phyloP scores from a whole-genome alignment of 2,329 filamentous ascomycete species.

The Cladosporium sp. region DNA sequence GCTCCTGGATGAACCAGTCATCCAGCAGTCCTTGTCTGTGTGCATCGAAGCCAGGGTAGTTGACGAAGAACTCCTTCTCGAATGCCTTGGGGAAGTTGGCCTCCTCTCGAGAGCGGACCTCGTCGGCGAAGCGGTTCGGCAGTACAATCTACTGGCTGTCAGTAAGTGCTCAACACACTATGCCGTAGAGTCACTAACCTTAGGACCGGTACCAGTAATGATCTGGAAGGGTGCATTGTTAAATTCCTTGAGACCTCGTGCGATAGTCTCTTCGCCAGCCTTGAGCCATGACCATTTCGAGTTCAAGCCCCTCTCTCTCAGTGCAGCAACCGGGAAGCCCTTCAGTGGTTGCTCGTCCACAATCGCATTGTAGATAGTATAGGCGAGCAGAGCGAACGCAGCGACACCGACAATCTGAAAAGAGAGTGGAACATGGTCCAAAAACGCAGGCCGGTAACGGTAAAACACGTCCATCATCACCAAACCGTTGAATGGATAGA shows the following conservation, averaged over 20 bases:
- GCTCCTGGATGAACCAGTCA: slow-evolving; percentile 19
- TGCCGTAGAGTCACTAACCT: background rate
- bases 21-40: slow-evolving; percentile 13
- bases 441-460: background rate
- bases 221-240: slow-evolving; percentile 16
- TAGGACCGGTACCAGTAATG: slow-evolving; percentile 16
- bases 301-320: slow-evolving; percentile 4
- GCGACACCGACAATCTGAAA: background rate
- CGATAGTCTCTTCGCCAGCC: background rate
- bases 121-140: slow-evolving; percentile 19
- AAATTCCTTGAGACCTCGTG: slow-evolving; percentile 10
- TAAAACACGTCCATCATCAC: slow-evolving; percentile 1
- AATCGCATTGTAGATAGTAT: background rate
- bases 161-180: background rate
- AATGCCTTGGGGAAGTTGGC: slow-evolving; percentile 19
- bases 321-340: slow-evolving; percentile 5
- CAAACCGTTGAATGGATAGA: background rate
- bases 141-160: slow-evolving; percentile 15
- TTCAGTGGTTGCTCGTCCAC: background rate
- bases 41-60: slow-evolving; percentile 17
- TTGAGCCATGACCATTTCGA: slow-evolving; percentile 5
- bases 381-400: background rate
- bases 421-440: slow-evolving; percentile 2
- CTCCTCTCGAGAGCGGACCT: slow-evolving; percentile 17
- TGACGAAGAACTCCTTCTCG: slow-evolving; percentile 17